Evolutionary conservation across 371 early-diverging fungal genomes (phyloP), one percentile per base, ranked within the genome.

Genomic region (Hamiltosporidium tvaerminnensis): DNA sequence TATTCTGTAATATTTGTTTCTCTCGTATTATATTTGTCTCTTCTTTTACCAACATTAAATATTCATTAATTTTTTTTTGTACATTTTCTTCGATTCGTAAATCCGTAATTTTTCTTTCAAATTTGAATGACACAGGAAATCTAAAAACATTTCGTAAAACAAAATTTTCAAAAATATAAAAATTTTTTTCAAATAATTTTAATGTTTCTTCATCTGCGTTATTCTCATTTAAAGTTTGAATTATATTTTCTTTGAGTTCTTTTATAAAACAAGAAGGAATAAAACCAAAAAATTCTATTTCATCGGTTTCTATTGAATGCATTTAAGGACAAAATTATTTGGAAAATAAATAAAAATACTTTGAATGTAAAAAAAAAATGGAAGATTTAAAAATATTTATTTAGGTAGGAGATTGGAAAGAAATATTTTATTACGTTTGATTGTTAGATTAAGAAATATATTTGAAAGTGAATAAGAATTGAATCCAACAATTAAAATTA

Each of bases 251-350:
- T 52, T 68, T 66, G 10, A 76, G 56, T 32, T 74, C 77, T 47
- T 54, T 53, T 47, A 67, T 59, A 33, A 76, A 65, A 38, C 63
- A 59, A 9, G 57, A 35, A 10, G 77, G 77, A 7, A 69, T 41
- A 69, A 76, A 76, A 4, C 57, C 68, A 64, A 76, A 76, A 57
- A 59, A 76, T 60, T 76, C 77, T 23, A 71, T 57, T 62, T 76
- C 75, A 34, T 76, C 76, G n/a, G n/a, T n/a, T n/a, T n/a, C n/a
- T n/a, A n/a, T n/a, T n/a, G n/a, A n/a, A n/a, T n/a, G n/a, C n/a
- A n/a, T n/a, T n/a, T n/a, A n/a, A n/a, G n/a, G n/a, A n/a, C n/a
- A n/a, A n/a, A n/a, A n/a, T n/a, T n/a, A n/a, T n/a, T n/a, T n/a
- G n/a, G n/a, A n/a, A n/a, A n/a, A n/a, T n/a, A n/a, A n/a, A n/a